These are phyloP conservation scores for Aspergillus jensenii DNA, from an alignment of 2,329 filamentous ascomycete species.

Conservation along the genomic window DNA sequence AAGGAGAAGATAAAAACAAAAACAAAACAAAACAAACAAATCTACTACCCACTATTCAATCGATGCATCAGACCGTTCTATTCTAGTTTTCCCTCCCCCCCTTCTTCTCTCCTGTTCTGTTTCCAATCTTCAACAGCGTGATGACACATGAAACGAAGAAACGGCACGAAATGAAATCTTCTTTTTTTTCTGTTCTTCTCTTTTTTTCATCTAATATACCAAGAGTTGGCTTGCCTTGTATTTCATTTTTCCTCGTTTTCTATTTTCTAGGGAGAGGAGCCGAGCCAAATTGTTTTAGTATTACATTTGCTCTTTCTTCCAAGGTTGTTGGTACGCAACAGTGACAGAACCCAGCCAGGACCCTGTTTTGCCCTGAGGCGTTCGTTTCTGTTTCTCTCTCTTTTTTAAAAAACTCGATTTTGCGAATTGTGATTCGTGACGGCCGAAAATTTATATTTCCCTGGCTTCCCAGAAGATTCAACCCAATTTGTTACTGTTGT, in stretches of 20 bases:
- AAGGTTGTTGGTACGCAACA: too few relatives aligned
- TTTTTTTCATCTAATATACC: background rate
- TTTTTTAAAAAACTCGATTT: too few relatives aligned
- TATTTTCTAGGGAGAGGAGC: too few relatives aligned
- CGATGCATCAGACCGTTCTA: background rate
- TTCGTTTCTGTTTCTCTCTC: too few relatives aligned
- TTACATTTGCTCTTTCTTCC: too few relatives aligned
- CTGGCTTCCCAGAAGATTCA: background rate
- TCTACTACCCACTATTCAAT: background rate
- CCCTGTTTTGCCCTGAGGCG: too few relatives aligned
- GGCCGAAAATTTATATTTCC: background rate
- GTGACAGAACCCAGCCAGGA: too few relatives aligned
- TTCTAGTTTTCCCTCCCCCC: background rate
- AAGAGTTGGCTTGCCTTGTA: background rate
- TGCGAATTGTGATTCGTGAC: background rate
- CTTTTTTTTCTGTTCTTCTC: too few relatives aligned
- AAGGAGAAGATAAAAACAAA: slow-evolving; percentile 22
- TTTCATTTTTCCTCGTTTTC: background rate
- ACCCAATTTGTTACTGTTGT: background rate
- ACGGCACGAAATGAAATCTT: background rate
- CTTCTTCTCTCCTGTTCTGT: background rate
- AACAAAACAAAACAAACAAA: background rate
- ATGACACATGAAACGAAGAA: background rate
- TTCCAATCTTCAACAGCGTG: background rate
- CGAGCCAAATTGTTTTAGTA: too few relatives aligned